These are phyloP conservation scores for Podaxis pistillaris DNA, from an alignment of 768 basidiomycete genomes.

Conservation along the genomic window DNA sequence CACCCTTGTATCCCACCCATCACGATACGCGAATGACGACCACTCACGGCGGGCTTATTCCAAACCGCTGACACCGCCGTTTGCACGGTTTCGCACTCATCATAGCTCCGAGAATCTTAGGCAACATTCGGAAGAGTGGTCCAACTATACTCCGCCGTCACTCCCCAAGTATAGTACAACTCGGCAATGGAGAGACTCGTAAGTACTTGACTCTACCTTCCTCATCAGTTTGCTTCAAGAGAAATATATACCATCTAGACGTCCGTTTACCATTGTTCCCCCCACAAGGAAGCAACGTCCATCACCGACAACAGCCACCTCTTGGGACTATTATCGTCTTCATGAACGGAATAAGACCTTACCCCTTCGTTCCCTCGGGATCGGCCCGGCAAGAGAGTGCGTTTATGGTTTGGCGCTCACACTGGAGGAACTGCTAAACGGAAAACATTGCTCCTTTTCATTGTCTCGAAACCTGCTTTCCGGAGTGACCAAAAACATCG, in stretches of 20 bases:
- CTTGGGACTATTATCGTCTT: conserved; percentile 9
- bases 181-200: conserved; percentile 3
- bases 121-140: background rate
- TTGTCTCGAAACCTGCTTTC: conserved; percentile 56
- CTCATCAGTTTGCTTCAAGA: too few species aligned
- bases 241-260: background rate
- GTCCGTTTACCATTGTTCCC: conserved; percentile 11
- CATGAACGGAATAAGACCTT: conserved; percentile 14
- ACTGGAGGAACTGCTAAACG: conserved; percentile 60
- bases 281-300: background rate
- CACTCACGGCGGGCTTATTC: background rate
- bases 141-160: conserved; percentile 3
- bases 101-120: conserved; percentile 7
- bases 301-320: background rate
- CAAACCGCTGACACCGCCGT: background rate
- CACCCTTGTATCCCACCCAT: background rate
- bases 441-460: conserved; percentile 54
- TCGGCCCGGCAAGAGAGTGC: conserved; percentile 57
- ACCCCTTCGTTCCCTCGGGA: conserved; percentile 39
- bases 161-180: background rate
- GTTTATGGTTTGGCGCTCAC: conserved; percentile 60
- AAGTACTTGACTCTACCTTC: background rate
- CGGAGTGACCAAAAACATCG: conserved; percentile 47
- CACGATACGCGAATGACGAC: conserved; percentile 6
- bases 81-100: background rate